A percentile compares a stretch with the other conserved stretches of the same genome.
These are phyloP conservation scores for Beauveria rudraprayagi DNA, from an alignment of 2,329 filamentous ascomycete genomes.

Conservation along the genomic window DNA sequence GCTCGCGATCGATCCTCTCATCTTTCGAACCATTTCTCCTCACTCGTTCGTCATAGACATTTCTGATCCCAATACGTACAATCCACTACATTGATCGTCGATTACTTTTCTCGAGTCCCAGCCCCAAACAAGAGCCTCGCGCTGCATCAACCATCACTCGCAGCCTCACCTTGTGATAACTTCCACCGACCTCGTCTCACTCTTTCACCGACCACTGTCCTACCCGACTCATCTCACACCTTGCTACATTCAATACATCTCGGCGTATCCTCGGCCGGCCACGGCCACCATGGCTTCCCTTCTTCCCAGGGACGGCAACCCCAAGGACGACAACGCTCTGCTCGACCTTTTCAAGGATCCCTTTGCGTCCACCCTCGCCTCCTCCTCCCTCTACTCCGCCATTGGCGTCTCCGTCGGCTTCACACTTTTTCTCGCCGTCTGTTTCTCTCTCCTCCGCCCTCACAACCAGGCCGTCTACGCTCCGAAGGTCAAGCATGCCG, in stretches of 20 bases:
- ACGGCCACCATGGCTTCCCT: background rate
- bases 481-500: slow-evolving; percentile 85
- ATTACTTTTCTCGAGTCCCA: background rate
- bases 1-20: background rate
- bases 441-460: slow-evolving; percentile 84
- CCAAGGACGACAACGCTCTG: slow-evolving; percentile 34
- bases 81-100: no score
- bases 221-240: background rate
- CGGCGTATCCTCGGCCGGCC: background rate
- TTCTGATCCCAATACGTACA: no score
- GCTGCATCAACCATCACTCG: no score
- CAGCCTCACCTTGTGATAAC: no score
- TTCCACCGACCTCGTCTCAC: background rate
- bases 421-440: slow-evolving; percentile 62
- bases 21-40: background rate
- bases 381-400: slow-evolving; percentile 57
- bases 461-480: slow-evolving; percentile 91
- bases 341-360: slow-evolving; percentile 43
- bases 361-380: slow-evolving; percentile 31
- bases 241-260: background rate
- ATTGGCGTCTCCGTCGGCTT: slow-evolving; percentile 72
- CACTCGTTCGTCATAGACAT: background rate
- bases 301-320: slow-evolving; percentile 9
- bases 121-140: no score
- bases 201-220: background rate